Evolutionary conservation across 192 early-diverging fungal genomes (phyloP), one percentile per base, ranked within the genome.

Genomic region (Nowakowskiella sp.): DNA sequence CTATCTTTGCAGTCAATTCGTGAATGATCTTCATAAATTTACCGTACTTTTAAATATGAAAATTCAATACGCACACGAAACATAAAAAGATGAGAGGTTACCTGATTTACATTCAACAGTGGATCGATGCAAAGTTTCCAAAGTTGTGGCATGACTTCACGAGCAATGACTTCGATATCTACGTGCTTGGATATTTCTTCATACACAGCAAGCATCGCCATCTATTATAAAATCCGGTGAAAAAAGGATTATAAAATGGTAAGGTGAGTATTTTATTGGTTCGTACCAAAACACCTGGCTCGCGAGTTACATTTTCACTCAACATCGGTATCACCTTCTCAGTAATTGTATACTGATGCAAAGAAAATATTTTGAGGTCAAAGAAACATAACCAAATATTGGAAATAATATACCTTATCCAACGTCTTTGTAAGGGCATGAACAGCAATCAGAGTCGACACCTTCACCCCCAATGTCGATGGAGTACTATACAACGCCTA

Each of bases 281-380:
- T n/a, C n/a, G n/a, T n/a, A 82, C 78, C 51, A 87, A 72, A 6
- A 92, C 78, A 1, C 73, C 76, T 0, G 87, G 82, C 54, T 92
- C 89, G 2, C 85, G 73, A 16, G 83, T 83, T 51, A 80, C 84
- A 36, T 89, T 90, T 5, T 78, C 73, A 29, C 74, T 74, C 44
- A 92, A 59, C 49, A 90, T 31, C 6, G 90, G 90, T n/a, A 92
- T 63, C 19, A 92, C 39, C 57, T 84, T 88, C 28, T 84, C 85
- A 21, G 73, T 69, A 6, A 45, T 25, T n/a, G n/a, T n/a, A n/a
- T n/a, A n/a, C n/a, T n/a, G n/a, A n/a, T n/a, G n/a, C n/a, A n/a
- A n/a, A n/a, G 22, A 55, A 31, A 8, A 10, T 27, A 7, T 0
- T 2, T 42, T 4, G 4, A 1, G 8, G 16, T 44, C n/a, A 13